Evolutionary conservation across 352 stramenopile species (phyloP).

Genomic region (Globisporangium solare): DNA sequence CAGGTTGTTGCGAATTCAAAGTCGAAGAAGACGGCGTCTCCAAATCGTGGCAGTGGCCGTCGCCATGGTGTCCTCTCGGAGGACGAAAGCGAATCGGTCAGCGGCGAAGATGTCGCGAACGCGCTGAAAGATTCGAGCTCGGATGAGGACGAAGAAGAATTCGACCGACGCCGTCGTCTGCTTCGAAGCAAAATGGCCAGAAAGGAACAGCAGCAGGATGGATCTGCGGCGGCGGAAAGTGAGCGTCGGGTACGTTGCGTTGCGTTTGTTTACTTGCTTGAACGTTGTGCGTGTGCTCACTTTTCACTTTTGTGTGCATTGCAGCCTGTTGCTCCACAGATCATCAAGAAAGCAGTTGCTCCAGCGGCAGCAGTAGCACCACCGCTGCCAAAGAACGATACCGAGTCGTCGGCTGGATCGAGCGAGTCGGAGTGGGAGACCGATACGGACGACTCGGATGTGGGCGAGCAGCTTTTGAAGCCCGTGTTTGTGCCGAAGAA

Average conservation of each 20-base stretch:
- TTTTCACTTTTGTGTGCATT: neutral
- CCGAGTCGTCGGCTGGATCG: conserved; percentile 39
- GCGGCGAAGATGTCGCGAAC: conserved; percentile 33
- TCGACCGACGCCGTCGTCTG: conserved; percentile 52
- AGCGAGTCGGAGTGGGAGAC: conserved; percentile 77
- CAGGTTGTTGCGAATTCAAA: conserved; percentile 32
- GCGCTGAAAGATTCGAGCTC: conserved; percentile 74
- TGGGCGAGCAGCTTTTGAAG: conserved; percentile 79
- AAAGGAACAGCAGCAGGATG: conserved; percentile 27
- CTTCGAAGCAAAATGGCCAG: conserved; percentile 53
- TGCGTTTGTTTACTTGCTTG: neutral
- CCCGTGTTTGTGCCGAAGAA: conserved; percentile 91
- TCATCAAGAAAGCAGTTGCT: conserved; percentile 25
- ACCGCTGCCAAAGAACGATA: conserved; percentile 8
- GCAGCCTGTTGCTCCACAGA: conserved; percentile 26
- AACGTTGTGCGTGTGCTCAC: neutral
- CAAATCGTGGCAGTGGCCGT: neutral
- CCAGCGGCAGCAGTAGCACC: neutral
- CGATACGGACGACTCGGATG: conserved; percentile 72
- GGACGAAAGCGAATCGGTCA: conserved; percentile 19
- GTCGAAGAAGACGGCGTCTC: neutral
- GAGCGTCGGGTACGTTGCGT: conserved; percentile 8
- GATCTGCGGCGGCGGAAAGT: conserved; percentile 1
- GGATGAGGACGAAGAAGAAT: conserved; percentile 69
- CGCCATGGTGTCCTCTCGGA: conserved; percentile 5